Evolutionary conservation across 2,329 filamentous ascomycete species (phyloP), one percentile per base, ranked within the genome.

Genomic region (Colletotrichum tropicale): DNA sequence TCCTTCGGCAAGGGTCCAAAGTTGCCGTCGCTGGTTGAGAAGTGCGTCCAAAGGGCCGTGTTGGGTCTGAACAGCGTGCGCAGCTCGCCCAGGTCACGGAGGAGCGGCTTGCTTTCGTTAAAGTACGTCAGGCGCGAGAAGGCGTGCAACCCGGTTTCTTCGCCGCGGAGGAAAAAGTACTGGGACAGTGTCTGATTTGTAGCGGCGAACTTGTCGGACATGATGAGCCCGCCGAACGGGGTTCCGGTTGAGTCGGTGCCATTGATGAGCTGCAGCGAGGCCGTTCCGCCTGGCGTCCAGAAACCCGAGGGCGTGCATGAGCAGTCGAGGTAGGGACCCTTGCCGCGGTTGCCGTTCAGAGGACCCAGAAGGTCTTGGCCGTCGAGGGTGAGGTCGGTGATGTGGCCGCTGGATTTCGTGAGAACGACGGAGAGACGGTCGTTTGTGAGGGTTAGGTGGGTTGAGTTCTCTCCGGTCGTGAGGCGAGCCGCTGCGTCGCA

Each of bases 91-190:
- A 93, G 79, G 71, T 91, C 91, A 13, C 91, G 85, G 66, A 92
- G 82, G 75, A 89, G 90, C 0, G 90, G 91, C 2, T 84, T 88
- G 1, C 87, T 88, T 73, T 88, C 86, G 80, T 92, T 93, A 80
- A 90, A 84, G 78, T 93, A 93, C 1, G 88, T 86, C 12, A 92
- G 81, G n/a, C 91, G 88, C 73, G 87, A 90, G 81, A 93, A 93
- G 0, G 88, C 89, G 79, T 93, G 91, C 43, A 93, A 81, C 0
- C 91, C 91, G 0, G 91, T 93, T 80, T 93, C 91, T 2, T 89
- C 89, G 60, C 92, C 91, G 13, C 89, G 85, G 4, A 93, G 82
- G 78, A 93, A 93, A 90, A 90, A 93, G 81, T 93, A 93, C 79
- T 93, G 91, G 78, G 93, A 88, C 18, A 93, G 84, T 8, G 89